Evolutionary conservation across 495 filamentous ascomycete species (phyloP), one percentile per base, ranked within the genome.

Genomic region (Lepraria neglecta): DNA sequence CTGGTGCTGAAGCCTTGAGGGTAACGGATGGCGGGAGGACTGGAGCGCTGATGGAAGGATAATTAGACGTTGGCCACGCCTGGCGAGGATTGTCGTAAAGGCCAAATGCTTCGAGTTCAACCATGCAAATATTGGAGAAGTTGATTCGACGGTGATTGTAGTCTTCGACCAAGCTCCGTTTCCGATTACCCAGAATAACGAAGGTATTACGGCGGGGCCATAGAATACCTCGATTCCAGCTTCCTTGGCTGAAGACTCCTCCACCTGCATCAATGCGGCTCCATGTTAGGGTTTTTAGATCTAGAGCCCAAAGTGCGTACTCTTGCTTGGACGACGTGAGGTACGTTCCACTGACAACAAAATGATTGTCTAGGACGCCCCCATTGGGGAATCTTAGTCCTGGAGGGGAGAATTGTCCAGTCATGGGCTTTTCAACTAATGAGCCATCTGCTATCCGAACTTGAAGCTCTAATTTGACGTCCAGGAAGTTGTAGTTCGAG

Each of bases 141-240:
- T 98, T 98, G 74, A 97, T 95, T 15, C 95, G 85, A 12, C 94
- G 88, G 66, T 98, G 92, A 62, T 97, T 97, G 67, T 98, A 98
- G 68, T 98, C 94, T 62, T 98, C 95, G 0, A 97, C 92, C n/a
- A 97, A 77, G 61, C 87, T 95, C 51, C 94, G 79, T 72, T 91
- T 94, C 33, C 92, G 84, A 71, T 96, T 92, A 27, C 94, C 94
- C 24, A 98, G 80, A 62, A 98, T 90, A 46, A 98, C 90, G 74
- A 97, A 98, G 1, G 88, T 85, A 69, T 95, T 98, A 57, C 95
- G 81, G 48, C 91, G 84, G 62, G 89, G 84, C 94, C 94, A 98
- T 45, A 98, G 73, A 3, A 97, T 81, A 38, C 94, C 94, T 57
- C 94, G 80, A 67, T 97, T 97, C 94, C 94, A 98, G 69, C 92